These are phyloP conservation scores for Phytophthora ohioensis DNA, from an alignment of 352 stramenopile genomes.

Conservation along the genomic window DNA sequence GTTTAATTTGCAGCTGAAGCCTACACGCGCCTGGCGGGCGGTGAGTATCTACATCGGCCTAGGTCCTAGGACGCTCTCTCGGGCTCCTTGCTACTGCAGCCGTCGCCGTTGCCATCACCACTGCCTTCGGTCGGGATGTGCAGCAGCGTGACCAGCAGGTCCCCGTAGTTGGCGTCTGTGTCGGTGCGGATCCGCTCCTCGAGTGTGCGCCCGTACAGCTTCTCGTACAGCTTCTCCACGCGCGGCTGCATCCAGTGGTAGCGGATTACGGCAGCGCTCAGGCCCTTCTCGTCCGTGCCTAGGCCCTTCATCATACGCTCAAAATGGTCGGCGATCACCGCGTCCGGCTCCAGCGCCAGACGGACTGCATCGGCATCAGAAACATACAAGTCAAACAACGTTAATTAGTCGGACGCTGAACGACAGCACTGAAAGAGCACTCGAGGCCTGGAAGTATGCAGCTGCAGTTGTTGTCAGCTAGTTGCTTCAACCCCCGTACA, in stretches of 20 bases:
- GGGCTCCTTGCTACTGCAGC: constrained; percentile 1
- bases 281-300: constrained; percentile 62
- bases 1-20: constrained; percentile 10
- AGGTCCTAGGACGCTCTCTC: constrained; percentile 7
- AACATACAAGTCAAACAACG: constrained; percentile 13
- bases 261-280: constrained; percentile 63
- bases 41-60: neutral
- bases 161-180: constrained; percentile 63
- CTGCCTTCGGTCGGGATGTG: constrained; percentile 39
- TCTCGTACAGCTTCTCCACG: constrained; percentile 54
- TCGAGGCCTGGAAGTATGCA: no score
- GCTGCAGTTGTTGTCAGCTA: no score
- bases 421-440: neutral
- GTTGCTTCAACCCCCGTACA: neutral
- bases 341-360: constrained; percentile 59
- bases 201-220: constrained; percentile 52
- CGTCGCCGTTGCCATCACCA: neutral
- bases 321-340: constrained; percentile 58
- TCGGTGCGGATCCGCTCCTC: constrained; percentile 64
- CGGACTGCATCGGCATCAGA: constrained; percentile 46
- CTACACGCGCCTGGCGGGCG: no score
- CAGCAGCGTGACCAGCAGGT: constrained; percentile 59
- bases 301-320: constrained; percentile 70
- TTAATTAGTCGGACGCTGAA: neutral
- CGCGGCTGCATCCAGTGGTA: constrained; percentile 59